Base-by-base conservation (phyloP, 805 yeast species). In the Yamadazyma philogaea region DNA sequence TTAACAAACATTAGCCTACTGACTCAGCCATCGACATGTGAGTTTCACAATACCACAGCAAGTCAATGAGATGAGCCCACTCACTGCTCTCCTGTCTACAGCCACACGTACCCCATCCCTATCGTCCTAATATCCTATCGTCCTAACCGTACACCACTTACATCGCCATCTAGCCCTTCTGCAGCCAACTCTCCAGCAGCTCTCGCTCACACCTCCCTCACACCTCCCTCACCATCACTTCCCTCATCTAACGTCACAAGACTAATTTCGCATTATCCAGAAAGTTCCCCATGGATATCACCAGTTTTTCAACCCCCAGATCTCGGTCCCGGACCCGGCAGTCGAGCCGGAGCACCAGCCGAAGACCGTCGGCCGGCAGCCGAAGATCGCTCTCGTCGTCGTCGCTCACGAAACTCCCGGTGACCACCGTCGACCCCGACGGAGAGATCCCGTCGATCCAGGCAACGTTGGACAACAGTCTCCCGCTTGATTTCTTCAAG, bases 401-500 rank as follows among this genome's bases (percentile, higher is more conserved):
- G 5, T 64, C 70, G 5, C 49, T 63, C 20, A 53, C 49, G 40
- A 66, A 54, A 26, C 51, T 68, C 22, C 48, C 46, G 16, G 43
- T 63, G 8, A 56, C 68, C 2, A 31, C 53, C 19, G 50, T 61
- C 20, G 66, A 60, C 21, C 46, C 48, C 16, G 70, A 64, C 27
- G 35, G 72, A 46, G 35, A 17, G 8, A 53, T 77, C 61, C 55
- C 84, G 63, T 36, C 77, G 58, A 76, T 82, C 5, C 72, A 74
- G 34, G 84, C 80, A 10, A 68, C 68, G 2, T 64, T 90, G 37
- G 96, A 90, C 60, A 82, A 86, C 55, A 64, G 84, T 1, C 70
- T 90, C 44, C 97, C 97, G 0, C 53, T 70, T n/a, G 91, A 84
- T 52, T 90, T 87, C 60, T 83, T 91, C 63, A 84, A 85, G 56